Conservation (phyloP, 306 rosid genomes). For the Cotoneaster glaucophyllus region DNA sequence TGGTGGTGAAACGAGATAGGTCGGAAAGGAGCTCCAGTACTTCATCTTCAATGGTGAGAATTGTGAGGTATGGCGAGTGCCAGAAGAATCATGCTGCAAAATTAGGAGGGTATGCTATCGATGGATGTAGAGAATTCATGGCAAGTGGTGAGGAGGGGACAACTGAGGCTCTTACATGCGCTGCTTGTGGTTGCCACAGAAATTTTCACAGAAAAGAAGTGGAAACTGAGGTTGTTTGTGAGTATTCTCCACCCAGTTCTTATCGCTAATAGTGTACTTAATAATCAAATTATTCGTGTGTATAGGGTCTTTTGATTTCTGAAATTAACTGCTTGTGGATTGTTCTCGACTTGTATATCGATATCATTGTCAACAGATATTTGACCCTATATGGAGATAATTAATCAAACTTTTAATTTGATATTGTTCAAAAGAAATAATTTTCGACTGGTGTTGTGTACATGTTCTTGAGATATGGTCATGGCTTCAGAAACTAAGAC, state of each 20-base stretch:
- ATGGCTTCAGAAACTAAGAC: neutral
- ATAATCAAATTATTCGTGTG: neutral
- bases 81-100: conserved; percentile 90
- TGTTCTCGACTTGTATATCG: neutral
- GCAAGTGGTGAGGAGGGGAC: conserved; percentile 57
- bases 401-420: conserved; percentile 2
- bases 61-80: conserved; percentile 72
- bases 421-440: neutral
- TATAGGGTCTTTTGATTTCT: conserved; percentile 9
- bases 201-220: conserved; percentile 70
- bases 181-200: conserved; percentile 89
- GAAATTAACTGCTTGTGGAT: conserved; percentile 1
- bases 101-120: conserved; percentile 85
- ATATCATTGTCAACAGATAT: neutral
- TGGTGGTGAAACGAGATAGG: conserved; percentile 47
- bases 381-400: neutral
- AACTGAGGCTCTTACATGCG: conserved; percentile 54
- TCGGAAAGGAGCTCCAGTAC: conserved; percentile 26
- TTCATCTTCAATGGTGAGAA: conserved; percentile 51
- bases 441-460: neutral
- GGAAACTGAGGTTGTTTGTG: conserved; percentile 87
- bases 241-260: conserved; percentile 70
- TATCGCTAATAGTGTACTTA: neutral
- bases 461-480: neutral
- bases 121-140: conserved; percentile 88